phyloP scores from a whole-genome alignment of 306 rosid species.

The Medicago lupulina region DNA sequence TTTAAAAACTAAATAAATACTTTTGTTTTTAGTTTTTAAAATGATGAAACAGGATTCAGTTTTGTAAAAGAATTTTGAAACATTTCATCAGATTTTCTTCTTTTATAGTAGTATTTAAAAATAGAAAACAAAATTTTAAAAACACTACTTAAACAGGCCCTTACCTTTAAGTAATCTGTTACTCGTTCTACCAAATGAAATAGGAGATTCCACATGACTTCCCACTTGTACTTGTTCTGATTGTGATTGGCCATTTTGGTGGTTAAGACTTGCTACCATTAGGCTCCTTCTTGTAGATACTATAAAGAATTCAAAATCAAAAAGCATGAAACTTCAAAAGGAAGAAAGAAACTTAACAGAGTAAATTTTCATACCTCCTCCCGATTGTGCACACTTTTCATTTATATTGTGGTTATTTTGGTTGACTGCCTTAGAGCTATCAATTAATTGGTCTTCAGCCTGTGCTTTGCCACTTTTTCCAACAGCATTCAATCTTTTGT shows the following conservation, averaged over 20 bases:
- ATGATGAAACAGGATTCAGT: not conserved
- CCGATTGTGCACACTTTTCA: conserved; percentile 17
- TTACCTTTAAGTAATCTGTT: not conserved
- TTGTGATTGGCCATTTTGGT: conserved; percentile 9
- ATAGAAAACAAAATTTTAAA: not conserved
- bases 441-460: not conserved
- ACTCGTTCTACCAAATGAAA: not conserved
- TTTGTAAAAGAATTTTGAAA: not conserved
- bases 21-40: not conserved
- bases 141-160: not conserved
- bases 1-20: too few species aligned
- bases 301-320: not conserved
- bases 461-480: conserved; percentile 10
- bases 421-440: conserved; percentile 17
- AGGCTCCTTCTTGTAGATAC: not conserved
- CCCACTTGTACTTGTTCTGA: conserved; percentile 2
- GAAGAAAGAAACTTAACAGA: not conserved
- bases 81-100: not conserved
- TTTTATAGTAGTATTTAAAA: not conserved
- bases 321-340: not conserved
- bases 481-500: not conserved
- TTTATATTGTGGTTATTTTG: conserved; percentile 3
- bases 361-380: conserved; percentile 8
- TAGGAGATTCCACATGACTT: not conserved
- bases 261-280: not conserved